A percentile compares a stretch with the other conserved stretches of the same genome.
These are phyloP conservation scores for Lipomyces sp. DNA, from an alignment of 805 yeast genomes.

Conservation along the genomic window DNA sequence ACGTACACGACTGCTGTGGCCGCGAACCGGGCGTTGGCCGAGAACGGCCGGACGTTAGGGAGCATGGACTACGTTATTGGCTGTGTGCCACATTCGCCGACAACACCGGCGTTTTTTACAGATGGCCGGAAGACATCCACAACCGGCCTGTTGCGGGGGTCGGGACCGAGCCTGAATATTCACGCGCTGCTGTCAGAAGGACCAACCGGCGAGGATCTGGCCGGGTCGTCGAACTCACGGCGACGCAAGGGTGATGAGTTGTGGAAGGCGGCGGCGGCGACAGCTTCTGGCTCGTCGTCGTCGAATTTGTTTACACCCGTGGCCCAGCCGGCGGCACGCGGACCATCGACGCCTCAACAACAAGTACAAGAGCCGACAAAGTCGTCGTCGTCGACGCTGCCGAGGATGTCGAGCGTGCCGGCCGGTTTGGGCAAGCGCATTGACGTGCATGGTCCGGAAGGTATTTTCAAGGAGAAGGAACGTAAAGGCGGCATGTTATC, in stretches of 20 bases:
- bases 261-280: not conserved
- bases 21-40: conserved; percentile 82
- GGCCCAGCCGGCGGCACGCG: not conserved
- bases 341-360: not conserved
- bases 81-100: conserved; percentile 61
- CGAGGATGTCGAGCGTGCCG: conserved; percentile 34
- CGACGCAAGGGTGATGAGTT: conserved; percentile 8
- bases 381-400: conserved; percentile 4
- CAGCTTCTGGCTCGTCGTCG: not conserved
- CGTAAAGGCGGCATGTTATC: conserved; percentile 23
- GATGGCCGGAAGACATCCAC: too few relatives aligned
- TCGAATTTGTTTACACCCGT: conserved; percentile 14
- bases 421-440: conserved; percentile 28
- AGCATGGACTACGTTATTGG: conserved; percentile 61
- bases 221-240: not conserved
- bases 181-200: conserved; percentile 18
- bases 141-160: conserved; percentile 4
- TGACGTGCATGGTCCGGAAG: conserved; percentile 37
- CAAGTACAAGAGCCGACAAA: not conserved
- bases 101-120: too few relatives aligned
- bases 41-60: conserved; percentile 73
- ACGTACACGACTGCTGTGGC: conserved; percentile 77
- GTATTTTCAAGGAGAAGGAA: conserved; percentile 41
- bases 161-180: conserved; percentile 22
- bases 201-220: not conserved